Evolutionary conservation across 2,329 filamentous ascomycete species (phyloP), one percentile per base, ranked within the genome.

Genomic region (Cephalotrichum gorgonifer): DNA sequence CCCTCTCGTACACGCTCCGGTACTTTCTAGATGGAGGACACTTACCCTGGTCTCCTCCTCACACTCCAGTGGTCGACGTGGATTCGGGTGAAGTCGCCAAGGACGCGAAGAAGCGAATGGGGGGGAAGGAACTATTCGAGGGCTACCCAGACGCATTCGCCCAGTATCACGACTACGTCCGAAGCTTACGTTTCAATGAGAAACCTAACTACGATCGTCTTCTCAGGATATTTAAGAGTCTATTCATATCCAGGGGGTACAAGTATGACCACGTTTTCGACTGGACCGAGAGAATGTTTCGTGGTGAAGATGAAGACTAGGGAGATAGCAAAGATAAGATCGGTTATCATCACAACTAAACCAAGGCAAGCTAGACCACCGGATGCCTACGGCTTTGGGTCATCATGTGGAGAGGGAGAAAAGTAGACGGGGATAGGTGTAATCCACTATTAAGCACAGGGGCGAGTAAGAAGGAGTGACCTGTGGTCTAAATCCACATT

Each of bases 211-310:
- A 88, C 69, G 81, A 78, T 8, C 85, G 86, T 68, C 78, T 87
- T 47, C 79, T 81, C 62, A 83, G 82, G 74, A 85, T 86, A 63
- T 87, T 88, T 75, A 78, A 17, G n/a, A 3, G 35, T 7, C 12
- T 17, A 17, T 39, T 39, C 35, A 17, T 9, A 8, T 15, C 12
- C 8, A 17, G 14, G n/a, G 35, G 35, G n/a, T 39, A 17, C n/a
- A 17, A 85, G 66, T 85, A 86, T 64, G 83, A 88, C 68, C 85
- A 87, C 58, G 81, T 87, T 53, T 87, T 86, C 60, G 83, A 88
- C 69, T 87, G 83, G 84, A 87, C 84, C 2, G 55, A 57, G 52
- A 60, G 56, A 47, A 42, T 39, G 20, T 57, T 54, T 31, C 30
- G 8, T 9, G 30, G n/a, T n/a, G n/a, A n/a, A n/a, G n/a, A n/a